Evolutionary conservation across 2,329 filamentous ascomycete genomes (phyloP).

Genomic region (Leptosphaerulina australis): DNA sequence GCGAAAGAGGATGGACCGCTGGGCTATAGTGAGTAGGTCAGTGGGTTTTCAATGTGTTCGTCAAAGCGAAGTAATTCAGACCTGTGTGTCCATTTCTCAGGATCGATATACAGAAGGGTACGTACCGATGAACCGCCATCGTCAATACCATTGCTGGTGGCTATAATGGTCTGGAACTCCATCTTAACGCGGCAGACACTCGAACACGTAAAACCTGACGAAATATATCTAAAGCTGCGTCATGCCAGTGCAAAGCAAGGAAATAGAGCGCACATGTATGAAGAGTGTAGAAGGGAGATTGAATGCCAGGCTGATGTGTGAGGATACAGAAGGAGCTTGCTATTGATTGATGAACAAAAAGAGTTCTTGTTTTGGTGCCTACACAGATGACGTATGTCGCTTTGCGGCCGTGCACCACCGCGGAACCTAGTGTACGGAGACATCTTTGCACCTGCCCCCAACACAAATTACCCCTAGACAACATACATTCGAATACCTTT

Average conservation of each 20-base stretch:
- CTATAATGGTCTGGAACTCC: constrained; percentile 26
- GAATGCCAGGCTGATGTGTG: neutral
- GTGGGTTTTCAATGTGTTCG: neutral
- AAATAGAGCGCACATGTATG: neutral
- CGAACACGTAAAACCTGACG: neutral
- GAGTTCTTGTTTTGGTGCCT: constrained; percentile 8
- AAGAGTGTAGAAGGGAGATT: neutral
- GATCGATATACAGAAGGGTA: neutral
- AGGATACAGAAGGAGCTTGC: neutral
- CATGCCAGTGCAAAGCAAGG: neutral
- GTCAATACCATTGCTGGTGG: constrained; percentile 21
- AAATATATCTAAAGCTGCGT: constrained; percentile 1
- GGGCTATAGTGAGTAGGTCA: constrained; percentile 27
- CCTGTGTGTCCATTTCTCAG: neutral
- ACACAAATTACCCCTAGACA: too few relatives aligned
- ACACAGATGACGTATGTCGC: constrained; percentile 9
- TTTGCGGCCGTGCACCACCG: constrained; percentile 1
- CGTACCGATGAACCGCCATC: constrained; percentile 27
- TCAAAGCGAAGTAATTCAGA: neutral
- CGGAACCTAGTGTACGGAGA: too few relatives aligned
- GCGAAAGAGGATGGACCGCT: constrained; percentile 41
- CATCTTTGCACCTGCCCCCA: too few relatives aligned
- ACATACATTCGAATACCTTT: too few relatives aligned
- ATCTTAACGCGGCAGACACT: constrained; percentile 14
- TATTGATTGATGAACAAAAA: constrained; percentile 4